These are phyloP conservation scores for Pyronema omphalodes DNA, from an alignment of 495 filamentous ascomycete genomes.

Conservation along the genomic window DNA sequence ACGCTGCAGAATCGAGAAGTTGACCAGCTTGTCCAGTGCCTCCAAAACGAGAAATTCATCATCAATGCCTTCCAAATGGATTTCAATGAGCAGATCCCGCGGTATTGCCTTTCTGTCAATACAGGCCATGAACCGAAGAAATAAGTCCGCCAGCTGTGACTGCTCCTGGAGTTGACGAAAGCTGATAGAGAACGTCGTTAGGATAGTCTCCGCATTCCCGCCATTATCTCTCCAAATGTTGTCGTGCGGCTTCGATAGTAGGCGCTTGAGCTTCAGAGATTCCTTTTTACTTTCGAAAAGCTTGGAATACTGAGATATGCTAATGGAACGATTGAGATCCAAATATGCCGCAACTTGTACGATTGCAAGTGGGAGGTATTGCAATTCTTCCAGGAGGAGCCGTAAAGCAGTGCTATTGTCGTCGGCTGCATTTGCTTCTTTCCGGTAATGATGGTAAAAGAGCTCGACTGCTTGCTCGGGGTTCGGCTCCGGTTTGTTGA, in stretches of 20 bases:
- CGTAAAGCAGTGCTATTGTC: conserved; percentile 5
- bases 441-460: not conserved
- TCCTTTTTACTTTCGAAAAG: conserved; percentile 1
- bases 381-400: conserved; percentile 2
- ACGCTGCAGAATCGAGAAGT: not conserved
- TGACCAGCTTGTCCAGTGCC: not conserved
- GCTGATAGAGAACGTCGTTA: conserved; percentile 31
- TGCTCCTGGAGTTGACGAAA: conserved; percentile 28
- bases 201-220: conserved; percentile 23
- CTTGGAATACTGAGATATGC: not conserved
- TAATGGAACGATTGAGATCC: not conserved
- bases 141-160: conserved; percentile 12
- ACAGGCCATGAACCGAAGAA: conserved; percentile 24
- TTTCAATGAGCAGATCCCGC: conserved; percentile 1
- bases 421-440: not conserved
- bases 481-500: not conserved
- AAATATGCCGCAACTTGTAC: conserved; percentile 8
- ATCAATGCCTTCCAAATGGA: not conserved
- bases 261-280: not conserved
- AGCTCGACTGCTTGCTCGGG: not conserved
- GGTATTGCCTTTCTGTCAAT: conserved; percentile 25
- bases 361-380: conserved; percentile 14
- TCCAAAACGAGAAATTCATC: not conserved
- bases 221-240: conserved; percentile 15
- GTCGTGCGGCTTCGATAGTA: conserved; percentile 6